phyloP scores from a whole-genome alignment of 352 stramenopile species.

The Phytophthora pistaciae region DNA sequence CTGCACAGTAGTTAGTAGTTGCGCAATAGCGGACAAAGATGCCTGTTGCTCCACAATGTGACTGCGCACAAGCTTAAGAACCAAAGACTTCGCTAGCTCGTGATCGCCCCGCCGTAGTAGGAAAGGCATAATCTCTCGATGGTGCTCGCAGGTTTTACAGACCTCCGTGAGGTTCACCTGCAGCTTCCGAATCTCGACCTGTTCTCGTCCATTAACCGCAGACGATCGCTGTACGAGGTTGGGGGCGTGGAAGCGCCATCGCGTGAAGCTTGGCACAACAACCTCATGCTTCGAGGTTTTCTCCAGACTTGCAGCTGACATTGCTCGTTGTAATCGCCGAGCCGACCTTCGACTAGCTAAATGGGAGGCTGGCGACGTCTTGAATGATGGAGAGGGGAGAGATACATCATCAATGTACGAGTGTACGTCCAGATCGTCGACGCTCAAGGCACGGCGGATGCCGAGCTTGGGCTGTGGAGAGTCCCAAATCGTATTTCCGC shows the following conservation, averaged over 20 bases:
- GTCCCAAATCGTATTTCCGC: slow-evolving; percentile 7
- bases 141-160: slow-evolving; percentile 60
- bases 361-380: slow-evolving; percentile 29
- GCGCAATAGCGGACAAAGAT: slow-evolving; percentile 39
- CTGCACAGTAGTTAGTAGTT: slow-evolving; percentile 55
- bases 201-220: slow-evolving; percentile 35
- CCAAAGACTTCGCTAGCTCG: slow-evolving; percentile 53
- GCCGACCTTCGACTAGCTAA: slow-evolving; percentile 27
- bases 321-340: slow-evolving; percentile 38
- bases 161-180: slow-evolving; percentile 75
- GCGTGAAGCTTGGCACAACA: slow-evolving; percentile 39
- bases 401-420: slow-evolving; percentile 24
- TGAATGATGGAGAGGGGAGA: slow-evolving; percentile 22
- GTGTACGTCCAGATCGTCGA: slow-evolving; percentile 29
- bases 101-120: slow-evolving; percentile 65
- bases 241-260: slow-evolving; percentile 71
- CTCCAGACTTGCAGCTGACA: slow-evolving; percentile 36
- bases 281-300: slow-evolving; percentile 43
- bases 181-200: slow-evolving; percentile 71
- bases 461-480: slow-evolving; percentile 9
- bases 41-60: slow-evolving; percentile 63
- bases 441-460: slow-evolving; percentile 34
- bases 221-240: slow-evolving; percentile 69
- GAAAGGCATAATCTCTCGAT: slow-evolving; percentile 76
- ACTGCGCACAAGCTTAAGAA: slow-evolving; percentile 61